phyloP scores from a whole-genome alignment of 306 rosid genomes.

The Castanospermum australe region DNA sequence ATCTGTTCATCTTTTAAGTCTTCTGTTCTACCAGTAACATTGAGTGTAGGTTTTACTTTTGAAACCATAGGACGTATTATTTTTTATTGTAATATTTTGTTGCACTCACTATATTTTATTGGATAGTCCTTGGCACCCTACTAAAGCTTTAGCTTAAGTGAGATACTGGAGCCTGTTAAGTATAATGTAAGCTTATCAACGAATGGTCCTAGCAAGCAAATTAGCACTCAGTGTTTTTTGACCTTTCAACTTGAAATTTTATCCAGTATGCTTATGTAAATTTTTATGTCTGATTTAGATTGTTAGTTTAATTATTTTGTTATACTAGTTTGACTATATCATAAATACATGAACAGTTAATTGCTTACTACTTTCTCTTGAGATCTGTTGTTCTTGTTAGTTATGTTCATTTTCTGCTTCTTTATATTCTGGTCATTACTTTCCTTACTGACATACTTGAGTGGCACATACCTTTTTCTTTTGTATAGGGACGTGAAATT shows the following conservation, averaged over 20 bases:
- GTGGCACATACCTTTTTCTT: not conserved
- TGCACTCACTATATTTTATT: not conserved
- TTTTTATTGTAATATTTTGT: not conserved
- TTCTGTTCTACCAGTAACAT: not conserved
- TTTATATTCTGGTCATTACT: not conserved
- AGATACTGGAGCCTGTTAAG: not conserved
- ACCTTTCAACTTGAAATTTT: too few relatives aligned
- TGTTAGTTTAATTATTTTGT: not conserved
- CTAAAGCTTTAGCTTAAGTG: not conserved
- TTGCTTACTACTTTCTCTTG: not conserved
- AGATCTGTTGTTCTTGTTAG: not conserved
- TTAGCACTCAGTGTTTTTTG: not conserved
- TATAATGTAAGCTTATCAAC: not conserved
- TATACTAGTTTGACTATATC: not conserved
- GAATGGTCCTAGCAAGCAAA: not conserved
- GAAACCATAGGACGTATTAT: not conserved
- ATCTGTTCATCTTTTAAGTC: not conserved
- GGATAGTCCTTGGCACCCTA: not conserved
- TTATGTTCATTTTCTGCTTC: not conserved
- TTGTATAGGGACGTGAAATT: constrained; percentile 85
- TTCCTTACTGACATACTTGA: constrained; percentile 7
- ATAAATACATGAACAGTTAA: not conserved
- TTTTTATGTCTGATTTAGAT: not conserved
- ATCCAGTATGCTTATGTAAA: not conserved
- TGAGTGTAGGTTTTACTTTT: not conserved